These are phyloP conservation scores for Coemansia sp. DNA, from an alignment of 192 early-diverging fungal genomes.

Conservation along the genomic window DNA sequence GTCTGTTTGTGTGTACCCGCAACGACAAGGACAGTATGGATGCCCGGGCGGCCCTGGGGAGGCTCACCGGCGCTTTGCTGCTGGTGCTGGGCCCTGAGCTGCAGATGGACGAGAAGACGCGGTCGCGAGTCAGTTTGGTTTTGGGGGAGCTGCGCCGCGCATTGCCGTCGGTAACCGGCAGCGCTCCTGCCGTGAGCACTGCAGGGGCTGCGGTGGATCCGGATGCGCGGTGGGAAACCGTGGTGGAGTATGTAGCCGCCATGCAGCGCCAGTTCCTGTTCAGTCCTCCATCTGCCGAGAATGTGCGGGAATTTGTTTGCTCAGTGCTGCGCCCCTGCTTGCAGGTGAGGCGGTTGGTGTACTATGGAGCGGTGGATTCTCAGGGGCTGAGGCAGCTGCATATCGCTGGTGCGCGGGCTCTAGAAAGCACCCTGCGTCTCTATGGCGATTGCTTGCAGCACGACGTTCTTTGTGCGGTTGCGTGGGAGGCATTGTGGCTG, in stretches of 20 bases:
- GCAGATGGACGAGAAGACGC: constrained; percentile 63
- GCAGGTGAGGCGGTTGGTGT: constrained; percentile 12
- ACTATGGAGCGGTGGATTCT: constrained; percentile 2
- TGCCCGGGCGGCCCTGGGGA: constrained; percentile 68
- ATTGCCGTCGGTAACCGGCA: constrained; percentile 18
- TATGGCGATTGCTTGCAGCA: constrained; percentile 21
- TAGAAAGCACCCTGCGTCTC: constrained; percentile 37
- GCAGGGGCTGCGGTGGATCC: constrained; percentile 16
- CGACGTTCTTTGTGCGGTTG: constrained; percentile 20
- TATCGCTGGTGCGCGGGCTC: constrained; percentile 23
- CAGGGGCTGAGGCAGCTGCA: constrained; percentile 18
- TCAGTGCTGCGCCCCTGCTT: constrained; percentile 32
- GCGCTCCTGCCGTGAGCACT: neutral
- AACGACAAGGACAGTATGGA: constrained; percentile 55
- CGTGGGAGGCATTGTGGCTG: constrained; percentile 44
- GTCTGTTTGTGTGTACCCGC: constrained; percentile 52
- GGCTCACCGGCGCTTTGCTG: constrained; percentile 83
- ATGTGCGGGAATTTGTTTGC: constrained; percentile 15
- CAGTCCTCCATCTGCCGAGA: constrained; percentile 11
- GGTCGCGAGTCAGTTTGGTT: constrained; percentile 77
- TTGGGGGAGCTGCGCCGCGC: constrained; percentile 79
- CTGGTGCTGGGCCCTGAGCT: constrained; percentile 92
- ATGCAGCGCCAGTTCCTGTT: constrained; percentile 46
- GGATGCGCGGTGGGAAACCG: constrained; percentile 42
- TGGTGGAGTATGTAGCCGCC: constrained; percentile 27